phyloP scores from a whole-genome alignment of 1,284 basidiomycete genomes.

The Cutaneotrichosporon spelunceum region DNA sequence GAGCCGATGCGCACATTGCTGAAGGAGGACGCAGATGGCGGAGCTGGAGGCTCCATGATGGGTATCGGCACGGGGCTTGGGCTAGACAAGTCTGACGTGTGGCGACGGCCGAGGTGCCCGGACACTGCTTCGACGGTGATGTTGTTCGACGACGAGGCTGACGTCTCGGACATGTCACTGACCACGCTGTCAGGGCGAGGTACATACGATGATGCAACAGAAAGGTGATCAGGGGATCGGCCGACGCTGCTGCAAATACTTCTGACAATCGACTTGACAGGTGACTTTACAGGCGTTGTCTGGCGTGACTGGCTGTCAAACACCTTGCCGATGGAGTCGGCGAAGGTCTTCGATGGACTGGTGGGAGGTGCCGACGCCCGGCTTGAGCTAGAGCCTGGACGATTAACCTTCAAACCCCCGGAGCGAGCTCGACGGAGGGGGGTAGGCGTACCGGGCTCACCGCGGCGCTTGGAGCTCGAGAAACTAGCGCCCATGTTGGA shows the following conservation, averaged over 20 bases:
- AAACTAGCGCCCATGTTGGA: conserved; percentile 23
- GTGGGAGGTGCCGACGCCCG: not conserved
- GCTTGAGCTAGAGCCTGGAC: not conserved
- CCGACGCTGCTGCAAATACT: conserved; percentile 44
- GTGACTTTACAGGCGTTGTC: not conserved
- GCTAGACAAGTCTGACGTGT: too few species aligned
- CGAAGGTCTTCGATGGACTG: not conserved
- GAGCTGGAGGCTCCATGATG: not conserved
- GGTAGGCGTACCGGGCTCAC: conserved; percentile 23
- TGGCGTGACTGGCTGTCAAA: not conserved
- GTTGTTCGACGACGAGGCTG: not conserved
- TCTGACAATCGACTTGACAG: conserved; percentile 32
- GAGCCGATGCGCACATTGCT: conserved; percentile 6
- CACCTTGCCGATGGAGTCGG: not conserved
- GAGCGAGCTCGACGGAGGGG: conserved; percentile 33
- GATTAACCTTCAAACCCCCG: conserved; percentile 21
- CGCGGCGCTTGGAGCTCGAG: not conserved
- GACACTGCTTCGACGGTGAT: not conserved
- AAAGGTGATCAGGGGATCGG: conserved; percentile 15
- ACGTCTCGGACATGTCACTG: conserved; percentile 5
- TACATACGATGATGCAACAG: not conserved
- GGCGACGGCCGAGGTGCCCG: not conserved
- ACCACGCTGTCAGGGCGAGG: not conserved
- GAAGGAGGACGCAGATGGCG: not conserved
- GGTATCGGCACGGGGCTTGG: too few species aligned